phyloP scores from a whole-genome alignment of 352 stramenopile species.

The Pythium coloratum region DNA sequence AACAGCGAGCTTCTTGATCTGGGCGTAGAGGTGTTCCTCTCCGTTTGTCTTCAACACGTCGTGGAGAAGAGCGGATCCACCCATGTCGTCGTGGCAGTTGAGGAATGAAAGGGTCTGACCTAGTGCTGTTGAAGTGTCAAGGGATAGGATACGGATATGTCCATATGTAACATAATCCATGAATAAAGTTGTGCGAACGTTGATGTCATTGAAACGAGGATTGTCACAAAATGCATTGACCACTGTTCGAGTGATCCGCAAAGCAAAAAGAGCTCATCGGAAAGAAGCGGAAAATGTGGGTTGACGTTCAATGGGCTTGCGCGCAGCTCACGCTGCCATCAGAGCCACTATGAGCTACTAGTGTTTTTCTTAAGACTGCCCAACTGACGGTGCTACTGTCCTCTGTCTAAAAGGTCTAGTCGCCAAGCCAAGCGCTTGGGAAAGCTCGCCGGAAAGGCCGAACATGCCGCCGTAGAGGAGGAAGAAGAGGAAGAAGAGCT shows the following conservation, averaged over 20 bases:
- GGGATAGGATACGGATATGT: not conserved
- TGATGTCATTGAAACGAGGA: conserved; percentile 11
- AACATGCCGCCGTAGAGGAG: conserved; percentile 25
- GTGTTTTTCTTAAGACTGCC: not conserved
- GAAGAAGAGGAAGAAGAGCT: conserved; percentile 44
- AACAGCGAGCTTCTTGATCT: conserved; percentile 24
- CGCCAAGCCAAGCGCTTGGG: conserved; percentile 72
- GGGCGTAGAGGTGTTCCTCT: conserved; percentile 25
- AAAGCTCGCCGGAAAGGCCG: conserved; percentile 45
- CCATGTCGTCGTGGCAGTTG: not conserved
- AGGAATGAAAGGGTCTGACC: too few relatives aligned
- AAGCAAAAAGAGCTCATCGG: not conserved
- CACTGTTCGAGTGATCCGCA: not conserved
- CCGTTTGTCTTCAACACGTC: conserved; percentile 25
- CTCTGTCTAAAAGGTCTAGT: conserved; percentile 52
- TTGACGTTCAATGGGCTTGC: not conserved
- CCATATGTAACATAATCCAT: conserved; percentile 5
- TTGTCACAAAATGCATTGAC: not conserved
- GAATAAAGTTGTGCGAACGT: not conserved
- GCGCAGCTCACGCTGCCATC: not conserved
- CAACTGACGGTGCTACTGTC: not conserved
- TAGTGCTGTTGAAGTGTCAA: not conserved
- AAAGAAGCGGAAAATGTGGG: conserved; percentile 17
- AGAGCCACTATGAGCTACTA: not conserved
- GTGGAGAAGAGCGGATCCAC: conserved; percentile 12